Evolutionary conservation across 192 early-diverging fungal species (phyloP), one percentile per base, ranked within the genome.

Genomic region (Anaeromyces robustus): DNA sequence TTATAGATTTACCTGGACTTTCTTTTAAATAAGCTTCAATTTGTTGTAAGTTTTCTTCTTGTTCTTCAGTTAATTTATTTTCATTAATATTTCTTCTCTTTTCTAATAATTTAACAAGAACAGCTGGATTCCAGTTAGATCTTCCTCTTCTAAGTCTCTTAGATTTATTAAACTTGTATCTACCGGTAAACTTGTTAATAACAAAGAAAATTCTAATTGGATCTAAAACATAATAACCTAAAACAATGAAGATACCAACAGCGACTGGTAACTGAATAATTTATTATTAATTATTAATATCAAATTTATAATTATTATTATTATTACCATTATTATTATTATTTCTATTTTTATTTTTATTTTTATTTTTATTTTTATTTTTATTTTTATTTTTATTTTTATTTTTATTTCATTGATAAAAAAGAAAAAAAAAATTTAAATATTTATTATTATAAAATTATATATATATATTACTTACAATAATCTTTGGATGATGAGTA

Each of bases 171-270:
- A 52, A 52, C 3, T 18, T 52, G 22, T 52, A 52, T 52, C 43
- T 52, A 22, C 43, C 43, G 4, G 43, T 52, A 22, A 52, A 52
- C 19, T 52, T 52, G 22, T 52, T 52, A 4, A 52, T 19, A 18
- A 41, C 22, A 18, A 14, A 68, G 83, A 78, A 30, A 29, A 39
- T 29, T 59, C 22, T 79, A 77, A 30, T n/a, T n/a, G 16, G 29
- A 28, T 34, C 31, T 28, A 34, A 29, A 81, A 14, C 29, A 84
- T 85, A 80, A 39, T 52, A 52, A 52, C 43, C 43, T 22, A 52
- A 4, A 52, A 52, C 14, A 52, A 52, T 52, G 22, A 52, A 16
- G 14, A 2, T 19, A 52, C 43, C 43, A 4, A 52, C 43, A 1
- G 19, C 19, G 19, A 52, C 14, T 52, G 43, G 43, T 52, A 52